Base-by-base conservation (phyloP, 164 flowering plant species). In the Taxillus chinensis region DNA sequence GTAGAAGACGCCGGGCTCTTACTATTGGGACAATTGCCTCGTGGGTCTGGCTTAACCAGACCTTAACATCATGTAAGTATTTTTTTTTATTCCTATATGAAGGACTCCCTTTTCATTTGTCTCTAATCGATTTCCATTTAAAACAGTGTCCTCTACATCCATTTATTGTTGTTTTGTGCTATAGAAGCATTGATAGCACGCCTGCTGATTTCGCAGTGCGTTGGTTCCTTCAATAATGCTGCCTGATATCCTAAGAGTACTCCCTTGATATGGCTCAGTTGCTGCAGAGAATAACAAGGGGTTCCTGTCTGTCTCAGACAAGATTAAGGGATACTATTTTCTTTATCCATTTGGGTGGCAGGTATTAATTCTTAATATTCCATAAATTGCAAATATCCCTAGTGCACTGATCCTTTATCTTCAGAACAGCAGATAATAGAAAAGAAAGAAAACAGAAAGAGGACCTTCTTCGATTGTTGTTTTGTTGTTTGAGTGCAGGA, bases 271-370 rank as follows among this genome's bases (percentile, higher is more conserved):
- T 87, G 84, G 81, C 78, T 82, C 89, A 88, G 97, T 88, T 85
- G 97, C 97, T 86, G 96, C 86, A 85, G 96, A 93, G 78, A 62
- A 74, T 61, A 84, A 79, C 64, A 93, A 93, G 73, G 95, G 92
- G 69, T 90, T 82, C 70, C 75, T 82, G 49, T 41, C 84, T 12
- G 88, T 83, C 67, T 57, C 56, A n/a, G 98, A 90, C 82, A 79
- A 84, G 68, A 88, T 79, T 72, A 96, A 90, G 67, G 88, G 86
- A 63, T 90, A 90, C 67, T 73, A 81, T 40, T 85, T 87, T 72
- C 70, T 84, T 46, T 89, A 87, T 64, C 96, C 96, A 54, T 92
- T 92, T 75, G 97, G 98, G 55, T 93, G 96, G 99, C 87, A 93
- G 98, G 96, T 92, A 62, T 43, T 39, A 17, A 52, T 37, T 16